Percentiles rank a stretch among this genome's conserved stretches.
Evolutionary conservation across 192 early-diverging fungal species (phyloP).

Genomic region (Entophlyctis helioformis): DNA sequence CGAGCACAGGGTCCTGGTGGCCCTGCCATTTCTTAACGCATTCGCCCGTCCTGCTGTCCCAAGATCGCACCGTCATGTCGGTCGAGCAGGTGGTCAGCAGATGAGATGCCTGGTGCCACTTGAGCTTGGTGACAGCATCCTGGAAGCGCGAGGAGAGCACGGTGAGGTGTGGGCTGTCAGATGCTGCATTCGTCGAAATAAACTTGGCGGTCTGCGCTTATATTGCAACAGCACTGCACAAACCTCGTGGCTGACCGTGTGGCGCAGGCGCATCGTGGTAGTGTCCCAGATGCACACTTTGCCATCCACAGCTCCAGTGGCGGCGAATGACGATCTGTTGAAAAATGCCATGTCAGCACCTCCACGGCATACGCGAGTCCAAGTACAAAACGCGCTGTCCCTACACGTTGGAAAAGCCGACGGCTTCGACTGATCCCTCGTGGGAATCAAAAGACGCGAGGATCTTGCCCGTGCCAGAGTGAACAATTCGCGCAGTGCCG

Average conservation of each 20-base stretch:
- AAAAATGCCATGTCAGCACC: neutral
- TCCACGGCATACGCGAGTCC: neutral
- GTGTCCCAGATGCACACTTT: constrained; percentile 86
- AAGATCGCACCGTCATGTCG: constrained; percentile 70
- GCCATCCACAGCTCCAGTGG: constrained; percentile 82
- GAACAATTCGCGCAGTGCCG: constrained; percentile 63
- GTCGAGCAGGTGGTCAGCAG: constrained; percentile 63
- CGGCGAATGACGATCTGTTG: constrained; percentile 55
- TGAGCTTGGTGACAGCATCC: constrained; percentile 71
- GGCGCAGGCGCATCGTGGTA: constrained; percentile 67
- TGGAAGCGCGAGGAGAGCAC: constrained; percentile 5
- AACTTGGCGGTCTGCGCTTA: neutral
- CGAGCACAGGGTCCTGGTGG: constrained; percentile 78
- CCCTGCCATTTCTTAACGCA: constrained; percentile 64
- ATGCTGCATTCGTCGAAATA: too few species aligned
- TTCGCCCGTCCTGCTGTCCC: constrained; percentile 85
- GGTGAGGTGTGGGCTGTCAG: neutral
- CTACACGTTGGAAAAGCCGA: constrained; percentile 60
- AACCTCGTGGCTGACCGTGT: constrained; percentile 67
- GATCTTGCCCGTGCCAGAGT: constrained; percentile 63
- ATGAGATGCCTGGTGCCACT: constrained; percentile 59
- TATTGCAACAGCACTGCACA: constrained; percentile 3
- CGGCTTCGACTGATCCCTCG: constrained; percentile 76
- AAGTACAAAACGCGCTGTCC: constrained; percentile 1
- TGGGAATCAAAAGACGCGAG: constrained; percentile 73